Conservation (phyloP, 192 early-diverging fungal genomes). For the Podochytrium sp. region DNA sequence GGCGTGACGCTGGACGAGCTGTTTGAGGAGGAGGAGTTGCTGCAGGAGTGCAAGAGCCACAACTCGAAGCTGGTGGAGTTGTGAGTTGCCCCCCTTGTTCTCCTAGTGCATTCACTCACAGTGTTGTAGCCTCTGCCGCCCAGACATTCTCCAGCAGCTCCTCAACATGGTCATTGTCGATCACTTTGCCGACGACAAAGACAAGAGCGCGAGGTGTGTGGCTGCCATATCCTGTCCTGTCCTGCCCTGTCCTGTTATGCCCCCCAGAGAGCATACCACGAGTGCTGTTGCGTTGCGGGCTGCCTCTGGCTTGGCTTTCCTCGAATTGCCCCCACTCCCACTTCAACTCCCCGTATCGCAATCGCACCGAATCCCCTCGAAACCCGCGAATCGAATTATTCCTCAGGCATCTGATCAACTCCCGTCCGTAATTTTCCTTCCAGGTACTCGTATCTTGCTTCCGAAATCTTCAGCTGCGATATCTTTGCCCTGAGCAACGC, state of each 20-base stretch:
- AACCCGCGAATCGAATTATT: not conserved
- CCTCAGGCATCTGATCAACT: too few relatives aligned
- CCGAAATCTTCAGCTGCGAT: conserved; percentile 80
- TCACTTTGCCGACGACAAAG: conserved; percentile 80
- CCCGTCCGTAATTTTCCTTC: too few relatives aligned
- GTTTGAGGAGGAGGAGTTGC: conserved; percentile 89
- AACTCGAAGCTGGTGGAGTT: conserved; percentile 91
- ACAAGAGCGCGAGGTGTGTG: too few relatives aligned
- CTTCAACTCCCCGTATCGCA: too few relatives aligned
- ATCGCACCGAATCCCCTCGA: too few relatives aligned
- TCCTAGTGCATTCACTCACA: not conserved
- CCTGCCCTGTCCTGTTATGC: too few relatives aligned
- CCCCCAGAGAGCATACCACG: too few relatives aligned
- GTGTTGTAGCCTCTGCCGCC: conserved; percentile 70
- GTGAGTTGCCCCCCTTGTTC: conserved; percentile 34
- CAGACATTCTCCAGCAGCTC: conserved; percentile 73
- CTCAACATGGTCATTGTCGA: conserved; percentile 77
- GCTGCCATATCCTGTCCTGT: too few relatives aligned
- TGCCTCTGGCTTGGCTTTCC: too few relatives aligned
- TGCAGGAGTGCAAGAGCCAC: conserved; percentile 93
- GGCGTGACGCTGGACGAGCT: conserved; percentile 89
- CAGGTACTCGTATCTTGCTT: conserved; percentile 83
- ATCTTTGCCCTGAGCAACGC: conserved; percentile 79
- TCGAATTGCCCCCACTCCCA: too few relatives aligned
- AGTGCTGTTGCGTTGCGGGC: too few relatives aligned